phyloP scores from a whole-genome alignment of 805 yeast species.

The Naumovozyma dairenensis region DNA sequence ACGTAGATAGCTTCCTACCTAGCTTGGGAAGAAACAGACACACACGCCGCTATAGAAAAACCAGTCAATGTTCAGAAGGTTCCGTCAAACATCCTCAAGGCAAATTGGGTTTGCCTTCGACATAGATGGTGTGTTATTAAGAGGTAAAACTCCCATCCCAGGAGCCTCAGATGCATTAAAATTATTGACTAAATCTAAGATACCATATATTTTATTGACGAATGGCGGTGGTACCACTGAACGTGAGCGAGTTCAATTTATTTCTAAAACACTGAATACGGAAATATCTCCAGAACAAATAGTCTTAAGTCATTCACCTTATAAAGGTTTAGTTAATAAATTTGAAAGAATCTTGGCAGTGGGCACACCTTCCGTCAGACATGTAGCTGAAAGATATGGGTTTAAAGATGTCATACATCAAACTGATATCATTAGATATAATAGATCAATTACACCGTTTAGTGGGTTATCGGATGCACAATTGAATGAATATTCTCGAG shows the following conservation, averaged over 20 bases:
- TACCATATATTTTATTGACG: conserved; percentile 78
- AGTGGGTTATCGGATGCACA: conserved; percentile 59
- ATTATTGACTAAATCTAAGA: conserved; percentile 39
- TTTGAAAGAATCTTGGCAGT: conserved; percentile 63
- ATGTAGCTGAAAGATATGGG: conserved; percentile 69
- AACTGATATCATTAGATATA: conserved; percentile 53
- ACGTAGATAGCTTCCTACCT: no score
- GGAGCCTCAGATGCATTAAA: conserved; percentile 53
- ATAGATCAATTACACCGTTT: conserved; percentile 56
- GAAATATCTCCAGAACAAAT: conserved; percentile 51
- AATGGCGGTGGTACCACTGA: conserved; percentile 86
- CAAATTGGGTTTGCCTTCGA: conserved; percentile 28
- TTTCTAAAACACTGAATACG: conserved; percentile 37
- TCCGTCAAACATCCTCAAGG: conserved; percentile 9
- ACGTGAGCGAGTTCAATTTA: conserved; percentile 41
- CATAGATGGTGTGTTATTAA: conserved; percentile 80
- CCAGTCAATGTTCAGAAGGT: conserved; percentile 13
- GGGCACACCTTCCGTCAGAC: conserved; percentile 63
- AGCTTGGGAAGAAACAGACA: no score
- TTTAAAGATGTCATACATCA: conserved; percentile 66
- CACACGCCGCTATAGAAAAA: no score
- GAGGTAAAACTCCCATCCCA: conserved; percentile 61
- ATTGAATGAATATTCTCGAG: conserved; percentile 33
- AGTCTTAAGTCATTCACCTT: conserved; percentile 84
- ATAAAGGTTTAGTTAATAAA: conserved; percentile 45